Evolutionary conservation across 2,329 filamentous ascomycete species (phyloP).

Genomic region (Fusarium pilosicola): DNA sequence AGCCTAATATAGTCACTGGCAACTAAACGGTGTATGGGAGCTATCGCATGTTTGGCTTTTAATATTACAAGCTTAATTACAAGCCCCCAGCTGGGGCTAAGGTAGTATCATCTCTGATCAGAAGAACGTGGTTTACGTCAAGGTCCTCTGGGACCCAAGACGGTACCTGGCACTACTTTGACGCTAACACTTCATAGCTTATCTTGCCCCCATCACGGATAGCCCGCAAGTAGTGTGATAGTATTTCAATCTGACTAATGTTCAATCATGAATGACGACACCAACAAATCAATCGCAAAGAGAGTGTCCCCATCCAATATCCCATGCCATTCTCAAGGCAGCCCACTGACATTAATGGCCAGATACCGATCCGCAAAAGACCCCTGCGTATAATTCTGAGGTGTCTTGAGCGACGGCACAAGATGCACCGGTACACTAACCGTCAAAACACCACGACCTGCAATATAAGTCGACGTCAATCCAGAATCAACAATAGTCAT

Average conservation of each 20-base stretch:
- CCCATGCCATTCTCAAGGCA: not conserved
- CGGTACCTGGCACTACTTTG: fast-evolving
- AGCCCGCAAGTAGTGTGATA: fast-evolving
- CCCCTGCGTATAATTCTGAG: not conserved
- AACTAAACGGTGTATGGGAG: fast-evolving
- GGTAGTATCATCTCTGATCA: not conserved
- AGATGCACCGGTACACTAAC: not conserved
- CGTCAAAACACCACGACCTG: not conserved
- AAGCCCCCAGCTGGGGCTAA: fast-evolving
- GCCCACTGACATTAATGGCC: not conserved
- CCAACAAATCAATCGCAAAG: not conserved
- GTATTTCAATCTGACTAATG: not conserved
- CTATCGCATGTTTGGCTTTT: not conserved
- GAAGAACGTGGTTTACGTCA: not conserved
- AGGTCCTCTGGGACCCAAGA: fast-evolving
- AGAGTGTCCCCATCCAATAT: not conserved
- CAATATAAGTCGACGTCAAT: not conserved
- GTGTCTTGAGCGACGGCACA: not conserved
- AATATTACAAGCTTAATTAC: fast-evolving
- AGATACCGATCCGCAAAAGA: not conserved
- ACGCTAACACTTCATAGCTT: fast-evolving
- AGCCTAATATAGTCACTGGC: not conserved
- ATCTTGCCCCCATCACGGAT: fast-evolving
- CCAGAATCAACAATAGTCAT: not conserved
- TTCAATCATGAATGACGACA: not conserved